Base-by-base conservation (phyloP, 2,329 filamentous ascomycete genomes). In the Diaporthe vexans region DNA sequence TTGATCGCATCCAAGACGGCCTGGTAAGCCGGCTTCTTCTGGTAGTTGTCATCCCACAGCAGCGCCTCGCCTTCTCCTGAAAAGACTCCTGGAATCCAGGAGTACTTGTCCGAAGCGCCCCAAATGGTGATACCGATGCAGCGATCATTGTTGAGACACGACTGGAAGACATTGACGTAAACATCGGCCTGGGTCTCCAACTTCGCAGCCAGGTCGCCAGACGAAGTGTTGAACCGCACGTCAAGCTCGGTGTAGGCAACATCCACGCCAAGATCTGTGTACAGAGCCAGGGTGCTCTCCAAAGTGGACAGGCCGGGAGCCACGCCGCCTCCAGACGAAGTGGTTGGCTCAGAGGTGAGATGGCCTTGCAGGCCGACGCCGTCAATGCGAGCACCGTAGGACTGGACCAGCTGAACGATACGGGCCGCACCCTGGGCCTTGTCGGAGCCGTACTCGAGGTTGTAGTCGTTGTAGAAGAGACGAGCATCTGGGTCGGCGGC, bases 391-490 rank as follows among this genome's bases (percentile, higher is more conserved):
- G 82, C 80, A 26, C 84, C 83, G 6, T 82, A 78, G 15, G 78
- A 73, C 68, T 81, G 77, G 4, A 84, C 69, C 0, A 78, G 76
- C 17, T 76, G 59, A 7, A 85, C 81, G 40, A 85, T 81, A 6
- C 78, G 72, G 4, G 82, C 75, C 0, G 80, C 82, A 0, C 79
- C 79, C 4, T 78, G 80, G 8, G 80, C 78, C 75, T 86, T 85
- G 43, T 78, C 74, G 24, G 79, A 76, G 10, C 79, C 74, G 9
- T 76, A 80, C 77, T 89, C 88, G 73, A 88, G 85, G 77, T 85
- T 87, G 82, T 88, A 90, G 80, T 81, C 88, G 80, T 90, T 90
- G 82, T 88, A 88, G 79, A 87, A 90, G 9, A 91, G 81, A 79
- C 87, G 89, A 2, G 86, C 85, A 8, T 81, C 78, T 0, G 86